Evolutionary conservation across 1,139 yeast genomes (phyloP), one percentile per base, ranked within the genome.

Genomic region (Yamadazyma dendronema): DNA sequence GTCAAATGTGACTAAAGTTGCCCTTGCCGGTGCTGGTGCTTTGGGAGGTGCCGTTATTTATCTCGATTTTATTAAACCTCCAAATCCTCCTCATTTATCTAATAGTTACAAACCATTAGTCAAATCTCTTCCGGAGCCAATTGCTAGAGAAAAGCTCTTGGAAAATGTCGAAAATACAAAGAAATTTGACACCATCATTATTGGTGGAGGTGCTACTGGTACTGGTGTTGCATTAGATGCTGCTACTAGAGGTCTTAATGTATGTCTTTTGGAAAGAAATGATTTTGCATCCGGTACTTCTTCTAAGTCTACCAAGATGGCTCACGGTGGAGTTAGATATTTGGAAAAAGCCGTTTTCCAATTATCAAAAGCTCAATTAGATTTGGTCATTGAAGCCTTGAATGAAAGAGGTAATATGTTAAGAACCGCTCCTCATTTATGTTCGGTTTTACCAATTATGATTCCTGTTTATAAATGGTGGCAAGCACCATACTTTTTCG

Each of bases 181-280:
- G 29, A 71, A 79, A 51, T 90, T 81, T 55, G 97, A 90, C 57
- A 77, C 90, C 23, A 64, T 90, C 48, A 73, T 90, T 47, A 81
- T 90, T 48, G 97, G 97, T 41, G 97, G 96, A 48, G 97, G 97
- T 59, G 97, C 97, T 27, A 83, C 94, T 14, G 97, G 97, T 47
- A 70, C 96, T 6, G 97, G 97, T 40, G 79, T 89, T 34, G 97
- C 97, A 1, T 71, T 90, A 34, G 97, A 90, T 62, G 97, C 97
- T 26, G 79, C 85, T 15, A 79, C 95, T 28, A 77, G 97, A 60
- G 97, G 97, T 26, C 77, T 89, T 50, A 85, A 87, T 56, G 96
- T 89, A 32, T 88, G 95, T 40, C 63, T 90, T 42, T 74, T 90
- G 44, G 97, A 90, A 62, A 83, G 84, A 56, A 80, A 79, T 48